phyloP scores from a whole-genome alignment of 2,329 filamentous ascomycete genomes.

The Apiospora malaysiana region DNA sequence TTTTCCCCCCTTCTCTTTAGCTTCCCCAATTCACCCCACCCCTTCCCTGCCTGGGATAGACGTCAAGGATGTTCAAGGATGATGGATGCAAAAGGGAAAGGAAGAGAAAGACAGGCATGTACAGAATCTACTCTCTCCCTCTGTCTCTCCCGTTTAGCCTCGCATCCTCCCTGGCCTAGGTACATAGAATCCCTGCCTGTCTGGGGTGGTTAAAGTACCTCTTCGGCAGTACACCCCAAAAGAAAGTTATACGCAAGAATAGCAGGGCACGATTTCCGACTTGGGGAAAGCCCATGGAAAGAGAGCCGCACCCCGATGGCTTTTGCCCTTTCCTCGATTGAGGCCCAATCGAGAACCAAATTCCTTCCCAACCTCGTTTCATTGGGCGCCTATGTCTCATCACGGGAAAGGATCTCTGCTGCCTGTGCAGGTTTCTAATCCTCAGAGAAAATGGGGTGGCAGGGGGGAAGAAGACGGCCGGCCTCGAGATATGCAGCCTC shows the following conservation, averaged over 20 bases:
- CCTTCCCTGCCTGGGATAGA: neutral
- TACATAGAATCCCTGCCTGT: no score
- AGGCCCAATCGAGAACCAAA: slow-evolving; percentile 5
- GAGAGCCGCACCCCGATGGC: slow-evolving; percentile 1
- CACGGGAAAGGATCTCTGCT: neutral
- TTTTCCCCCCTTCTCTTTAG: neutral
- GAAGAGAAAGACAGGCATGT: neutral
- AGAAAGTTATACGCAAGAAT: neutral
- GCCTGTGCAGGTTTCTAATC: neutral
- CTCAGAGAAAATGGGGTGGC: neutral
- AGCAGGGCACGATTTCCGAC: neutral
- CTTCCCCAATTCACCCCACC: neutral
- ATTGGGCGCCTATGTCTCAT: neutral
- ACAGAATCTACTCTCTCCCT: neutral
- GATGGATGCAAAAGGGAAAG: neutral
- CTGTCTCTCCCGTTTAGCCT: neutral
- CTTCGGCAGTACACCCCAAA: neutral
- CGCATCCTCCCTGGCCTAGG: neutral
- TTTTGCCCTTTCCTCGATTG: neutral
- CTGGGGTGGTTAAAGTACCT: neutral
- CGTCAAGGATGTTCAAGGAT: neutral
- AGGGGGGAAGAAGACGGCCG: neutral
- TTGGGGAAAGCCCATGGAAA: neutral
- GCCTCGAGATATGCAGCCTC: neutral
- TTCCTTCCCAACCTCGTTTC: neutral